A percentile compares a stretch with the other conserved stretches of the same genome.
phyloP scores from a whole-genome alignment of 371 early-diverging fungal genomes.

The Vairimorpha apis region DNA sequence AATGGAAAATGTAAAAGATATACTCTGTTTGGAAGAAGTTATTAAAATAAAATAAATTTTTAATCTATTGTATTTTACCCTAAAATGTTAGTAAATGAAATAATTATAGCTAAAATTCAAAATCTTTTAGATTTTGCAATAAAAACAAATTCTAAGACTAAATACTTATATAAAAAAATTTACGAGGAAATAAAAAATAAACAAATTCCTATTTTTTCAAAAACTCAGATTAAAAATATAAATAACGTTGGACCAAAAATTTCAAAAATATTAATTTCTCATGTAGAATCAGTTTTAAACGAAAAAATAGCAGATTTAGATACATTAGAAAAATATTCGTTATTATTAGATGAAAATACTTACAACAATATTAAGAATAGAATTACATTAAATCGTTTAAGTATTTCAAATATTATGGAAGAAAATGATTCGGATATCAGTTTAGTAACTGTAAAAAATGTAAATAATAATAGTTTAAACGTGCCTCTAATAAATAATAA shows the following conservation, averaged over 20 bases:
- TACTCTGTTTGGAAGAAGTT: conserved; percentile 79
- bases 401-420: neutral
- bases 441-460: neutral
- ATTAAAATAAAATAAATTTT: conserved; percentile 65
- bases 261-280: neutral
- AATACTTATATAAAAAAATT: neutral
- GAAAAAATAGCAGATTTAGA: neutral
- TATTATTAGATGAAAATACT: neutral
- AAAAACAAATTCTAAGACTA: neutral
- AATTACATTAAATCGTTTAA: neutral
- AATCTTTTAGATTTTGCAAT: neutral
- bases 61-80: neutral
- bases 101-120: neutral
- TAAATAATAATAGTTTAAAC: neutral
- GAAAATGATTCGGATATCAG: neutral
- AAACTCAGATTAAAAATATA: conserved; percentile 9
- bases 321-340: neutral
- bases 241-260: neutral
- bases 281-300: neutral
- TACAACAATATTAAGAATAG: neutral
- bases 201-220: neutral
- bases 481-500: neutral
- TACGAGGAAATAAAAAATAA: neutral
- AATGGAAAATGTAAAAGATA: conserved; percentile 75
- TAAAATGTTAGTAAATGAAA: conserved; percentile 3